Base-by-base conservation (phyloP, 352 stramenopile species). In the Albugo candida region DNA sequence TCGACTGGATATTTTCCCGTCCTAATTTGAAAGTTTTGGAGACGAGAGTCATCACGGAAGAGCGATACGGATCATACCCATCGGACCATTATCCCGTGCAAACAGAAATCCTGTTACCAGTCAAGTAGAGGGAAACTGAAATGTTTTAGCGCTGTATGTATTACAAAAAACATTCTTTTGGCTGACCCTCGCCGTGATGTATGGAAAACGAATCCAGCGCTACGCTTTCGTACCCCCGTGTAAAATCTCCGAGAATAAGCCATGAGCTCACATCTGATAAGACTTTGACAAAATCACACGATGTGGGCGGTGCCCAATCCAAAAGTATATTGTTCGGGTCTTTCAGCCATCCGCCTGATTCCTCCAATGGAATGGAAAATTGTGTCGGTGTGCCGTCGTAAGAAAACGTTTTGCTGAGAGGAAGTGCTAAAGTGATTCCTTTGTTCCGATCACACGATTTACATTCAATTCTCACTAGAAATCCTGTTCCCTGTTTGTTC, bases 161-260 rank as follows among this genome's bases (percentile, higher is more conserved):
- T 31, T 31, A 24, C 38, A 24, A 43, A 43, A 74, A 78, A 48
- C 66, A 78, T 13, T 27, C 40, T 11, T 63, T 50, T 0, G 66
- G 66, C 17, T 67, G 51, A n/a, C 64, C 64, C 0, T 63, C 59
- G 21, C 74, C 74, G 41, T 87, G 77, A 1, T 57, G 59, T 44
- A 92, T 54, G 14, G 58, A 53, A 21, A 95, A 81, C 0, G 73
- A 74, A 56, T 96, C 84, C 44, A 95, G 58, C 20, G 73, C 81
- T 2, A 96, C 78, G 36, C 55, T 93, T 59, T 95, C 84, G 60
- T 94, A 81, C 31, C 81, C 80, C 11, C 70, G 56, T 0, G 86
- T 96, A 48, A 95, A 94, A 56, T 95, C 84, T 14, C 84, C 83
- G 4, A 95, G 62, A 48, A 95, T 94, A 13, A 65, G 62, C n/a